A percentile compares a stretch with the other conserved stretches of the same genome.
Evolutionary conservation across 352 stramenopile species (phyloP).

Genomic region (Phytophthora cactorum): DNA sequence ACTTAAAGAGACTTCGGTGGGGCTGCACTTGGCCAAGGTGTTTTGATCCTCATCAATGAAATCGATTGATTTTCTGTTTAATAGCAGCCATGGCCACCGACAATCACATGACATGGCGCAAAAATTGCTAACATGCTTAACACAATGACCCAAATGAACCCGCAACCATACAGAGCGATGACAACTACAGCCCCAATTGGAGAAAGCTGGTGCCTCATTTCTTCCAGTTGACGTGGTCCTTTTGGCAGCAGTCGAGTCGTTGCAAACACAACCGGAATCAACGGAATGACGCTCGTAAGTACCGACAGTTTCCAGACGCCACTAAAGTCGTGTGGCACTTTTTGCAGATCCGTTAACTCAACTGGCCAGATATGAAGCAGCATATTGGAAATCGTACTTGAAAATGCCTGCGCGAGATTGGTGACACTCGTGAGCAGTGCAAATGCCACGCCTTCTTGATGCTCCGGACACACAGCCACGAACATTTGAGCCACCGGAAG

Average conservation of each 20-base stretch:
- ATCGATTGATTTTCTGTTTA: slow-evolving; percentile 3
- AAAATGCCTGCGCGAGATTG: slow-evolving; percentile 74
- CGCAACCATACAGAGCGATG: slow-evolving; percentile 54
- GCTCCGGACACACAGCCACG: slow-evolving; percentile 72
- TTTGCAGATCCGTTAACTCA: slow-evolving; percentile 63
- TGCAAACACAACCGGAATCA: slow-evolving; percentile 56
- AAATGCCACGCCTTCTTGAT: slow-evolving; percentile 80
- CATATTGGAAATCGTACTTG: slow-evolving; percentile 81
- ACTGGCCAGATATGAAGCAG: slow-evolving; percentile 77
- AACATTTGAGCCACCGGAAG: slow-evolving; percentile 82
- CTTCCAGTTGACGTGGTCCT: slow-evolving; percentile 52
- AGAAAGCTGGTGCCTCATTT: slow-evolving; percentile 62
- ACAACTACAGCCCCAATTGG: slow-evolving; percentile 35
- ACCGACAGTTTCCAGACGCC: slow-evolving; percentile 85
- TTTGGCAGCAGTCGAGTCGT: slow-evolving; percentile 59
- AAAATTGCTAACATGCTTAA: slow-evolving; percentile 75
- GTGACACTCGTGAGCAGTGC: slow-evolving; percentile 79
- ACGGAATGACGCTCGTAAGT: slow-evolving; percentile 60
- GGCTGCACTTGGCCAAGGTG: too few relatives aligned
- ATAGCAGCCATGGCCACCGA: slow-evolving; percentile 65
- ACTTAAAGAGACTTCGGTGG: too few relatives aligned
- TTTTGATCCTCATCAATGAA: background rate
- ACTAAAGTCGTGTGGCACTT: slow-evolving; percentile 45
- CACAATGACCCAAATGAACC: slow-evolving; percentile 68
- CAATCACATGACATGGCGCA: slow-evolving; percentile 63